Base-by-base conservation (phyloP, 441 rosid genomes). In the Eutrema salsugineum region DNA sequence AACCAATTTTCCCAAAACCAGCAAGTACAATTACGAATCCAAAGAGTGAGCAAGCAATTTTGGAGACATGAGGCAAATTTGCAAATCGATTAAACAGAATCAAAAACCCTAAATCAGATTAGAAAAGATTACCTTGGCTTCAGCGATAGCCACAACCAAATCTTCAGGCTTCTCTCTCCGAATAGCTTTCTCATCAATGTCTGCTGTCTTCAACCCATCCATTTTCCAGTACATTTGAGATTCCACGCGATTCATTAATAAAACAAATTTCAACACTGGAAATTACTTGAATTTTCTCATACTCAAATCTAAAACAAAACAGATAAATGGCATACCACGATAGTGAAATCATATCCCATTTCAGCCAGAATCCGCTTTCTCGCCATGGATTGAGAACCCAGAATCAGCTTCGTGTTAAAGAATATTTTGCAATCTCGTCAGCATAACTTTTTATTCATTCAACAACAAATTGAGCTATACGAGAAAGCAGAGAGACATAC, bases 351-450 rank as follows among this genome's bases (percentile, higher is more conserved):
- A 69, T 85, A 87, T 39, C 94, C 90, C 91, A 89, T 89, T 30
- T 89, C 91, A 22, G 83, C 63, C 2, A 87, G 73, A 67, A 89
- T 89, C 51, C 71, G 61, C 36, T 76, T 83, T 48, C 91, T 80
- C 6, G 90, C 86, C 87, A 78, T 80, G 17, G 94, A 89, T 40
- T 84, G 79, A 24, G 94, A 89, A 44, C 91, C 94, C 63, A 89
- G 42, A 36, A 89, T 84, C 62, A 89, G 46, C 91, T 88, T 86
- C 71, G 43, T 28, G 3, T 54, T 24, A 24, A 24, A 19, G 22
- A 16, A 22, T 11, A 32, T 27, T 38, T 14, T 1, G 20, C 38
- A 12, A 12, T 72, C 17, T 11, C 44, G 43, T 47, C 0, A 67
- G 39, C 24, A n/a, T n/a, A 38, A 35, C 6, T 8, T 14, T 2